phyloP scores from a whole-genome alignment of 2,329 filamentous ascomycete species.

The Zasmidium angulare region DNA sequence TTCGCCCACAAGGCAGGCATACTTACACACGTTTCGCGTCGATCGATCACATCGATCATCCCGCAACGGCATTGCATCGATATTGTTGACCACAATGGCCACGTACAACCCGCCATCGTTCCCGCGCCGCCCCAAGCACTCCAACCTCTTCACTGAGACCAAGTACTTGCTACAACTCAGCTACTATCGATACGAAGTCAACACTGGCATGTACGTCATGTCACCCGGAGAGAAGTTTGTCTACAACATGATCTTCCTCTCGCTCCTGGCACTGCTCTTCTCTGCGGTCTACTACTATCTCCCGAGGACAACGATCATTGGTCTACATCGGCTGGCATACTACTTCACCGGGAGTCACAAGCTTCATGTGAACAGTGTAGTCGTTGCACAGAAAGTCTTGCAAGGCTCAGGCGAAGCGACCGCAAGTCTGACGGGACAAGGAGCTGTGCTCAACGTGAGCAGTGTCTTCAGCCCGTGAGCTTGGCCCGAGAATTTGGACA shows the following conservation, averaged over 20 bases:
- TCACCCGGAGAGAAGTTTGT: constrained; percentile 29
- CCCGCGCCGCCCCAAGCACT: constrained; percentile 23
- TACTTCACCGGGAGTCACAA: constrained; percentile 21
- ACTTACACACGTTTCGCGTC: too few relatives aligned
- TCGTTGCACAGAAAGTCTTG: constrained; percentile 11
- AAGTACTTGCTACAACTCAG: constrained; percentile 25
- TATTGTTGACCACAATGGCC: constrained; percentile 19
- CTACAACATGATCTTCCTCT: constrained; percentile 28
- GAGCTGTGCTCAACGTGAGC: constrained; percentile 13
- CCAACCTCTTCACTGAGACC: constrained; percentile 19
- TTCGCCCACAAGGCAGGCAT: not conserved
- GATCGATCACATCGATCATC: not conserved
- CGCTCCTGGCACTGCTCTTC: constrained; percentile 18
- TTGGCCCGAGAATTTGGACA: not conserved
- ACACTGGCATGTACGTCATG: constrained; percentile 31
- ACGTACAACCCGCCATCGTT: constrained; percentile 27
- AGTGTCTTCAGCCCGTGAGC: not conserved
- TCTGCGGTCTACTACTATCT: constrained; percentile 25
- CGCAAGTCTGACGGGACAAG: constrained; percentile 12
- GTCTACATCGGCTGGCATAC: constrained; percentile 19
- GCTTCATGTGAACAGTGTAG: constrained; percentile 4
- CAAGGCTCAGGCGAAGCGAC: constrained; percentile 14
- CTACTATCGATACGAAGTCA: constrained; percentile 32
- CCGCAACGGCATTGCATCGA: not conserved
- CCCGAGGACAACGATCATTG: constrained; percentile 14